These are phyloP conservation scores for Cyberlindnera saturnus DNA, from an alignment of 805 yeast species.

Conservation along the genomic window DNA sequence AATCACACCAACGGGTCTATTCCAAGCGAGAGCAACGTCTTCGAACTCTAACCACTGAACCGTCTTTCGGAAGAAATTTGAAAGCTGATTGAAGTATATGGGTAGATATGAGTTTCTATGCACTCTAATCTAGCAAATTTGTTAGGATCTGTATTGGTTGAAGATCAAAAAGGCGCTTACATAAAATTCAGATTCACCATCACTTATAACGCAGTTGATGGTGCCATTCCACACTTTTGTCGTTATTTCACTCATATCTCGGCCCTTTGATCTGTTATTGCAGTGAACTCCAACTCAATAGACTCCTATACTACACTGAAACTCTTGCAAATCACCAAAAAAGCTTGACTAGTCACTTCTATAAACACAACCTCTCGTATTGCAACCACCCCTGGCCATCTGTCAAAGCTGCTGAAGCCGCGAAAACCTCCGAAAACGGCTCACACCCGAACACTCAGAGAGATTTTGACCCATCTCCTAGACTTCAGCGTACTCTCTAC, in stretches of 20 bases:
- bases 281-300: too few relatives aligned
- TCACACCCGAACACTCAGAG: too few relatives aligned
- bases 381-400: too few relatives aligned
- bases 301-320: too few relatives aligned
- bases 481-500: too few relatives aligned
- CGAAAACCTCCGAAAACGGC: too few relatives aligned
- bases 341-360: too few relatives aligned
- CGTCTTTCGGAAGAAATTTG: constrained; percentile 29
- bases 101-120: constrained; percentile 52
- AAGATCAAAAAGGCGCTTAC: neutral
- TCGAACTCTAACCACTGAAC: constrained; percentile 66
- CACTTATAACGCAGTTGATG: constrained; percentile 36
- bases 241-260: constrained; percentile 27
- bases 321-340: too few relatives aligned
- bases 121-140: constrained; percentile 11
- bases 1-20: constrained; percentile 65
- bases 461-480: too few relatives aligned
- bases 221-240: constrained; percentile 49
- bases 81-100: constrained; percentile 30
- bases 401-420: too few relatives aligned
- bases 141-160: neutral
- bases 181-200: neutral
- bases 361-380: too few relatives aligned
- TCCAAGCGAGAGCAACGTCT: constrained; percentile 60
- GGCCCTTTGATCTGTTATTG: too few relatives aligned